A percentile compares a stretch with the other conserved stretches of the same genome.
Conservation (phyloP, 73 alveolate genomes). For the Blepharisma stoltei region DNA sequence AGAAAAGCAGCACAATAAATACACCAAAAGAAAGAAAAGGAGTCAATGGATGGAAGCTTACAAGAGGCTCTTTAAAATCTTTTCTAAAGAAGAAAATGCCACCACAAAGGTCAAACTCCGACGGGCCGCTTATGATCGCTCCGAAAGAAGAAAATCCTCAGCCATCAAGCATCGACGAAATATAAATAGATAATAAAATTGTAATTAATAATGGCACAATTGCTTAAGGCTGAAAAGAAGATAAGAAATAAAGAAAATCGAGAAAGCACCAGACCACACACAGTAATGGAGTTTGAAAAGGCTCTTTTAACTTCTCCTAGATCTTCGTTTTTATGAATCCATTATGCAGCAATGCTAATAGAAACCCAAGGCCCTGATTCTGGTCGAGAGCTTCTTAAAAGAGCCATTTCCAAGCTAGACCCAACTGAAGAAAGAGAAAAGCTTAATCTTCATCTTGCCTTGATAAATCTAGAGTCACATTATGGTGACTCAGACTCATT, state of each 20-base stretch:
- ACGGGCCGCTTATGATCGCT: no score
- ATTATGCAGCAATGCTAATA: not conserved
- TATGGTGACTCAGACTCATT: not conserved
- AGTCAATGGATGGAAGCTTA: conserved; percentile 20
- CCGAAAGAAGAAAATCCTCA: no score
- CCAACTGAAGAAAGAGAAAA: conserved; percentile 22
- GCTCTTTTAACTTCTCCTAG: conserved; percentile 21
- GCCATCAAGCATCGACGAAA: no score
- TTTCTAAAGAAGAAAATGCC: no score
- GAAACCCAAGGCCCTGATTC: not conserved
- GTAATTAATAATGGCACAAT: not conserved
- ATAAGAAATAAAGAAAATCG: conserved; percentile 17
- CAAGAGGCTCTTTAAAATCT: no score
- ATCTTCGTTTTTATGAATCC: conserved; percentile 12
- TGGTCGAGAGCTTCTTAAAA: not conserved
- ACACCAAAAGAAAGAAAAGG: conserved; percentile 1
- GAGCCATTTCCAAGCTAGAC: not conserved
- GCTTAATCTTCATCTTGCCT: conserved; percentile 10
- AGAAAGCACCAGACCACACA: not conserved
- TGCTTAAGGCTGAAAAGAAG: conserved; percentile 23
- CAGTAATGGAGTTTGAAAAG: not conserved
- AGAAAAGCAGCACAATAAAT: not conserved
- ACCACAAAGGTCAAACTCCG: no score
- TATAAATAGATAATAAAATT: no score
- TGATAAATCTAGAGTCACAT: not conserved